Percentiles rank a stretch among this genome's conserved stretches.
phyloP scores from a whole-genome alignment of 305 asterid species.

The Fraxinus latifolia region DNA sequence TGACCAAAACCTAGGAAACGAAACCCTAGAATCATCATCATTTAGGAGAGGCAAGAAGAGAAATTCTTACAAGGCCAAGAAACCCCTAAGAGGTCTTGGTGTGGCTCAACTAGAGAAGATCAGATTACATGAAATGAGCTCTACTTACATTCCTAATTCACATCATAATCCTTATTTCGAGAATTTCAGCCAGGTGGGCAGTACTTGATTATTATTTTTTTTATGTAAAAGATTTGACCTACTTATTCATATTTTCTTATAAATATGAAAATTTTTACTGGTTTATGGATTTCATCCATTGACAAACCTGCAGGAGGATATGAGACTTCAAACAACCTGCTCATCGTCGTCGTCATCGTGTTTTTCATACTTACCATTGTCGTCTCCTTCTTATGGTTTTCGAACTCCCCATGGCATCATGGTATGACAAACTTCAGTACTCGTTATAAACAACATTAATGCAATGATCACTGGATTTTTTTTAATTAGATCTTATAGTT shows the following conservation, averaged over 20 bases:
- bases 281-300: neutral
- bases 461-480: neutral
- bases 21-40: conserved; percentile 21
- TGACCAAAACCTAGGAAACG: conserved; percentile 36
- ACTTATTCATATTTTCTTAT: neutral
- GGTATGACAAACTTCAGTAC: conserved; percentile 22
- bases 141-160: conserved; percentile 14
- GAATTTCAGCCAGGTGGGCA: conserved; percentile 30
- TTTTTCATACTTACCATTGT: conserved; percentile 29
- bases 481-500: neutral
- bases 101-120: conserved; percentile 54
- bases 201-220: neutral
- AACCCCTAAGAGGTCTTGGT: conserved; percentile 58
- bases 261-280: neutral
- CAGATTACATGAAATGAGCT: conserved; percentile 50
- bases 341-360: conserved; percentile 38
- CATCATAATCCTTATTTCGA: conserved; percentile 25
- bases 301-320: conserved; percentile 37
- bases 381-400: conserved; percentile 32
- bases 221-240: neutral
- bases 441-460: neutral
- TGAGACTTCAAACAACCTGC: conserved; percentile 38
- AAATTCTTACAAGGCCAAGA: conserved; percentile 37
- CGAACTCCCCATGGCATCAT: conserved; percentile 29
- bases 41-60: conserved; percentile 38